Conservation (phyloP, 768 basidiomycete species). For the Russula brevipes region DNA sequence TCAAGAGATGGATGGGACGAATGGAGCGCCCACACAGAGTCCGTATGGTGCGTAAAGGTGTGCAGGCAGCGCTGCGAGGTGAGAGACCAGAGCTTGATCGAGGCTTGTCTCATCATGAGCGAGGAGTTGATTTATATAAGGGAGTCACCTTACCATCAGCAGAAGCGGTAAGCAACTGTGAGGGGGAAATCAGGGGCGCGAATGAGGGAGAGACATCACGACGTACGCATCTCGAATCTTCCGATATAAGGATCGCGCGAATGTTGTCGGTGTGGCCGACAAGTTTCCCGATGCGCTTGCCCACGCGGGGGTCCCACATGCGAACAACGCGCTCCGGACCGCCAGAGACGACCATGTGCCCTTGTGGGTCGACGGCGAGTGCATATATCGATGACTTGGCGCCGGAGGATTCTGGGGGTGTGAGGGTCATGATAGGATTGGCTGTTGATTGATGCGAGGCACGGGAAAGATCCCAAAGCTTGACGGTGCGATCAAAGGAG, state of each 20-base stretch:
- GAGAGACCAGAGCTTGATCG: constrained; percentile 93
- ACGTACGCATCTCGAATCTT: constrained; percentile 86
- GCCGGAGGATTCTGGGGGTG: constrained; percentile 58
- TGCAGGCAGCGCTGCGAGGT: constrained; percentile 85
- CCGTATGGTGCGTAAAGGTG: constrained; percentile 93
- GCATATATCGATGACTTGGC: constrained; percentile 76
- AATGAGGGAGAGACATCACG: constrained; percentile 10
- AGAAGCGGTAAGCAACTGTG: constrained; percentile 75
- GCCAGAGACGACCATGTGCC: constrained; percentile 79
- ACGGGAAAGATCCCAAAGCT: constrained; percentile 78
- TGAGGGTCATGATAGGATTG: constrained; percentile 58
- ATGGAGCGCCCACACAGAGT: constrained; percentile 90
- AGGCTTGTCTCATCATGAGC: constrained; percentile 39
- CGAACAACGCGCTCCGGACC: constrained; percentile 88
- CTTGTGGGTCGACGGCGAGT: constrained; percentile 70
- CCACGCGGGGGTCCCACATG: constrained; percentile 89
- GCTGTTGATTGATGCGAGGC: constrained; percentile 25
- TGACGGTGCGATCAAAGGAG: constrained; percentile 90
- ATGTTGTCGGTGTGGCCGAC: constrained; percentile 99
- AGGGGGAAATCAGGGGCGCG: constrained; percentile 1
- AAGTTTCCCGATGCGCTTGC: constrained; percentile 75
- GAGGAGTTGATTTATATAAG: background rate
- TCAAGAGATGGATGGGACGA: constrained; percentile 83
- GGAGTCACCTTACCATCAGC: constrained; percentile 51
- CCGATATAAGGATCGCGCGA: constrained; percentile 79